Percentiles rank a stretch among this genome's conserved stretches.
Evolutionary conservation across 176 grass and related monocot genomes (phyloP).

Genomic region (Oryza meridionalis): DNA sequence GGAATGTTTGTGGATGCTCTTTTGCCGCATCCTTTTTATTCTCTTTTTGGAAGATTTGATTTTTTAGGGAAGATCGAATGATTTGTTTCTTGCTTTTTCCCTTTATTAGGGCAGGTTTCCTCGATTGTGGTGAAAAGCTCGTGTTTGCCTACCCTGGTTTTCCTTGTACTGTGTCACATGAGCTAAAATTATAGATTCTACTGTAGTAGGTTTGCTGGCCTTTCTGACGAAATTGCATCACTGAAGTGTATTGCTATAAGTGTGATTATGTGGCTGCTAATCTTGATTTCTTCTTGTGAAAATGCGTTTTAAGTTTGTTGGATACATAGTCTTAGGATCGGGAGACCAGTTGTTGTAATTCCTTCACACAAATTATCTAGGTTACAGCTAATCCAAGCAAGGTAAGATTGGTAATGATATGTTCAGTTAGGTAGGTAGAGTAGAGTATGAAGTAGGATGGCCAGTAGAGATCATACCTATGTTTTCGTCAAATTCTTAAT

Average conservation of each 20-base stretch:
- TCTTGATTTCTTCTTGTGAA: not conserved
- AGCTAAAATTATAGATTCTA: conserved; percentile 1
- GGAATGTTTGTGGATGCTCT: conserved; percentile 12
- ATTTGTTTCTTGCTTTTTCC: not conserved
- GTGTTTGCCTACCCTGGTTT: conserved; percentile 20
- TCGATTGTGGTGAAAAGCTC: not conserved
- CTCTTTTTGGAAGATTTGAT: conserved; percentile 20
- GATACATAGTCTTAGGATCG: not conserved
- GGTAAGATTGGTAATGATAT: not conserved
- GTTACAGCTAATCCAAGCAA: conserved; percentile 5
- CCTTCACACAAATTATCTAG: not conserved
- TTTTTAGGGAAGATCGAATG: conserved; percentile 10
- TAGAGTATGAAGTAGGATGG: not conserved
- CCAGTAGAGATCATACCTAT: not conserved
- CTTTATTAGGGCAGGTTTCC: not conserved
- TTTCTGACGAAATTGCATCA: conserved; percentile 1
- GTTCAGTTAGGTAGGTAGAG: not conserved
- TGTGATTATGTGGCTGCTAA: not conserved
- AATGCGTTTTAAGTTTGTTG: not conserved
- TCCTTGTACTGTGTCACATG: conserved; percentile 1
- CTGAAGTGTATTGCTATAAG: not conserved
- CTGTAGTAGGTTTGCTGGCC: conserved; percentile 9
- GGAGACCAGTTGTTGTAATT: not conserved
- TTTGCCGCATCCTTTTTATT: not conserved
- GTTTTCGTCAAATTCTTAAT: not conserved